Evolutionary conservation across 805 yeast genomes (phyloP).

Genomic region (Zygotorulaspora sp.): DNA sequence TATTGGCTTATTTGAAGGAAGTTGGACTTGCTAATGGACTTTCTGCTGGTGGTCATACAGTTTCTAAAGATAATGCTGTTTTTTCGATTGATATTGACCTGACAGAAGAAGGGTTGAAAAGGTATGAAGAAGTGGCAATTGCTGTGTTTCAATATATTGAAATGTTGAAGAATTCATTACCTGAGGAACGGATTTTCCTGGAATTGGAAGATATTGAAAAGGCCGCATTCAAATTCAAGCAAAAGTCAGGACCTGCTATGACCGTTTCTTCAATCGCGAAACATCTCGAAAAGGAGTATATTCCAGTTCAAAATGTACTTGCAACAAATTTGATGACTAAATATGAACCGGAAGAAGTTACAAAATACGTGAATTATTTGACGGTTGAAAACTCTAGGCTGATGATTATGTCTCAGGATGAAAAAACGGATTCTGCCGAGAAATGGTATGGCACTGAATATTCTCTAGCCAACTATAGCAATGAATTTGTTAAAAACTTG

Average conservation of each 20-base stretch:
- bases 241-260: slow-evolving; percentile 64
- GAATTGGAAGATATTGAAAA: slow-evolving; percentile 68
- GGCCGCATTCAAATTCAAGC: slow-evolving; percentile 72
- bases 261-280: slow-evolving; percentile 70
- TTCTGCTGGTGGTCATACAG: slow-evolving; percentile 64
- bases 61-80: slow-evolving; percentile 61
- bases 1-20: slow-evolving; percentile 62
- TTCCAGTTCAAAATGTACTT: slow-evolving; percentile 64
- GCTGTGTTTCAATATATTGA: slow-evolving; percentile 69
- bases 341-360: slow-evolving; percentile 53
- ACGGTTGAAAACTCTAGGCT: slow-evolving; percentile 58
- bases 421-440: slow-evolving; percentile 53
- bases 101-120: slow-evolving; percentile 63
- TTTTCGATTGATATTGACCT: slow-evolving; percentile 71
- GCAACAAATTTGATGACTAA: slow-evolving; percentile 52
- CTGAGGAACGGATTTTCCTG: slow-evolving; percentile 74
- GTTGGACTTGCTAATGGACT: slow-evolving; percentile 77
- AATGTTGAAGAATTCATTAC: slow-evolving; percentile 51
- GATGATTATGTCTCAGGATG: slow-evolving; percentile 48
- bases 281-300: slow-evolving; percentile 49
- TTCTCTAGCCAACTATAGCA: slow-evolving; percentile 43
- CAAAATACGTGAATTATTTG: slow-evolving; percentile 46
- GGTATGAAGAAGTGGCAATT: slow-evolving; percentile 57
- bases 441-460: slow-evolving; percentile 92
- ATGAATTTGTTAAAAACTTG: slow-evolving; percentile 37